These are phyloP conservation scores for Geotrichum histeridarum DNA, from an alignment of 1,139 yeast genomes.

Conservation along the genomic window DNA sequence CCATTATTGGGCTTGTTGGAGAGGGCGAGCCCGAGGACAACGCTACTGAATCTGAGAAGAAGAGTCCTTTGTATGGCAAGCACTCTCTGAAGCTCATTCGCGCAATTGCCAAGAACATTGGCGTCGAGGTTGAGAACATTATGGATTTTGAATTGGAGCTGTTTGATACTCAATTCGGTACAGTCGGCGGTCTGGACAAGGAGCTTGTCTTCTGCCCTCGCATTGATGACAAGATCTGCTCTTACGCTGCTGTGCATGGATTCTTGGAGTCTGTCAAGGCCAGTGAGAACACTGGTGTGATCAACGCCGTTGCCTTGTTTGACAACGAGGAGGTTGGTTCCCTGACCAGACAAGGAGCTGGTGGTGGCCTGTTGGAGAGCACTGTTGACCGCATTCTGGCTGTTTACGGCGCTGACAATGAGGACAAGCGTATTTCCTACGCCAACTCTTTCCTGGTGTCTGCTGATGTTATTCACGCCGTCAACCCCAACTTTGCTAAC, in stretches of 20 bases:
- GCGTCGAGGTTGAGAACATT: constrained; percentile 52
- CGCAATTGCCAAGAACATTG: constrained; percentile 61
- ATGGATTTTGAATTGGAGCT: constrained; percentile 83
- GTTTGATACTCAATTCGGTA: constrained; percentile 78
- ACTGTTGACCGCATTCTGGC: constrained; percentile 62
- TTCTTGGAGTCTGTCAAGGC: constrained; percentile 46
- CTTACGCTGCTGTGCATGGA: constrained; percentile 73
- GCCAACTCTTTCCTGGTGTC: constrained; percentile 79
- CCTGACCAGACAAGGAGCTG: constrained; percentile 89
- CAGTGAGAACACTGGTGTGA: constrained; percentile 52
- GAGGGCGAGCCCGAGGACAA: constrained; percentile 34
- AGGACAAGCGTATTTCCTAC: constrained; percentile 33
- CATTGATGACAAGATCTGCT: constrained; percentile 85
- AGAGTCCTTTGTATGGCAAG: constrained; percentile 56
- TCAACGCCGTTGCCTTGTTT: constrained; percentile 70
- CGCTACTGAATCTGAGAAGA: constrained; percentile 56
- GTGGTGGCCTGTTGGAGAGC: constrained; percentile 79
- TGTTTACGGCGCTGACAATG: constrained; percentile 44
- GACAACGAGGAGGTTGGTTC: constrained; percentile 96
- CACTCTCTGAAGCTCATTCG: constrained; percentile 73
- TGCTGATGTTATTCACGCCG: constrained; percentile 93
- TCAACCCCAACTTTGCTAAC: constrained; percentile 76
- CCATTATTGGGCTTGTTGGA: constrained; percentile 62
- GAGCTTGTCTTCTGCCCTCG: constrained; percentile 91
- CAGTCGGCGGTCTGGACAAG: constrained; percentile 80